phyloP scores from a whole-genome alignment of 2,329 filamentous ascomycete genomes.

The Cordyceps cateniannulata region DNA sequence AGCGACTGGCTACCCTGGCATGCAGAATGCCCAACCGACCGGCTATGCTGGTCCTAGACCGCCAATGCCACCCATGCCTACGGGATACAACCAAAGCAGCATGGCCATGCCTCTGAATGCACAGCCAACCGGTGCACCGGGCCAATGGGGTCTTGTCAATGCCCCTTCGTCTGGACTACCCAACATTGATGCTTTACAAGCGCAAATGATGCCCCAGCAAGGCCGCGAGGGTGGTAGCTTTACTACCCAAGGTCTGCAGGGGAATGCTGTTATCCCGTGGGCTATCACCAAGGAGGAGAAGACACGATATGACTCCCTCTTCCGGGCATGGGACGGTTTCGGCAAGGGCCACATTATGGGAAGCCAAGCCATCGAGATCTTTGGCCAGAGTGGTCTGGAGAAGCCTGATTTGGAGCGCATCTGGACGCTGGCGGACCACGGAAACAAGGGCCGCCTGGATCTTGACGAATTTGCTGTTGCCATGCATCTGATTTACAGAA shows the following conservation, averaged over 20 bases:
- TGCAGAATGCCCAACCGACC: constrained; percentile 53
- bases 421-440: constrained; percentile 90
- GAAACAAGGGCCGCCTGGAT: constrained; percentile 89
- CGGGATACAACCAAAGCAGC: constrained; percentile 59
- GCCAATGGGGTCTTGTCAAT: constrained; percentile 98
- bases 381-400: constrained; percentile 89
- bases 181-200: constrained; percentile 87
- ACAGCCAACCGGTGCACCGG: constrained; percentile 89
- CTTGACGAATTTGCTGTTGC: constrained; percentile 96
- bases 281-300: constrained; percentile 99
- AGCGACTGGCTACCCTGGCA: constrained; percentile 61
- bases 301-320: constrained; percentile 89
- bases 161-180: constrained; percentile 82
- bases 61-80: constrained; percentile 76
- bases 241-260: constrained; percentile 79
- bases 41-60: constrained; percentile 83
- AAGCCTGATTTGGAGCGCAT: constrained; percentile 85
- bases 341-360: constrained; percentile 88
- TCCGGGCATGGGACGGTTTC: constrained; percentile 94
- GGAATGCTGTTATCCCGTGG: constrained; percentile 96
- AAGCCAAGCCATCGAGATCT: constrained; percentile 91
- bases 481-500: constrained; percentile 98
- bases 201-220: constrained; percentile 94
- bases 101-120: constrained; percentile 66
- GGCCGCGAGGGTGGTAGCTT: constrained; percentile 79